These are phyloP conservation scores for Adansonia digitata DNA, from an alignment of 345 rosid species.

Conservation along the genomic window DNA sequence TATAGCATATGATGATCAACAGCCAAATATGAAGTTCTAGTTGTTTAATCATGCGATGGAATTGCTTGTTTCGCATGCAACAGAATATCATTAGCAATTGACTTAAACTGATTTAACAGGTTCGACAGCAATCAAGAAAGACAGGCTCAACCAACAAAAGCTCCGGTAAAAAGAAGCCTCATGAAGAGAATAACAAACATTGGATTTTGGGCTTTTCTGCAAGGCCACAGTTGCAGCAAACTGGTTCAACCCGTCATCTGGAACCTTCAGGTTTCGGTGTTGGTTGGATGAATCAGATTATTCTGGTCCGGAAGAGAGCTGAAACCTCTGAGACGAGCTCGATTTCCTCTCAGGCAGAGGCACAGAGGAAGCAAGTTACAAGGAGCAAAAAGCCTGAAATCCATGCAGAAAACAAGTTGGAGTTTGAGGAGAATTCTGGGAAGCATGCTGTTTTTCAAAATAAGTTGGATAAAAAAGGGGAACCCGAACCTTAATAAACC, in stretches of 20 bases:
- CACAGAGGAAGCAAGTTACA: no score
- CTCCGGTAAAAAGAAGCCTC: constrained; percentile 22
- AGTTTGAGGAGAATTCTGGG: background rate
- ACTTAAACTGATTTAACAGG: constrained; percentile 14
- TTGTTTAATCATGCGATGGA: background rate
- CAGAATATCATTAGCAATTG: background rate
- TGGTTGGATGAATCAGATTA: constrained; percentile 39
- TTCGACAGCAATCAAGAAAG: constrained; percentile 8
- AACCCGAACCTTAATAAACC: constrained; percentile 5
- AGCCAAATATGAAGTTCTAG: background rate
- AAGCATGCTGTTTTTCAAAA: no score
- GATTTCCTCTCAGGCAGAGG: constrained; percentile 13
- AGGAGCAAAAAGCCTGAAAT: background rate
- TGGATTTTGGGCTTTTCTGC: constrained; percentile 17
- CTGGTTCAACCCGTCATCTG: constrained; percentile 20
- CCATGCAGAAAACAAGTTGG: background rate
- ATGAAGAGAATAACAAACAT: constrained; percentile 10
- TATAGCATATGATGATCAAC: background rate
- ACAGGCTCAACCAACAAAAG: constrained; percentile 3
- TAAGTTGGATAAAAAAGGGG: no score
- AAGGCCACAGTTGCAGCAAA: constrained; percentile 20
- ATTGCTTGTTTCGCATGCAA: background rate
- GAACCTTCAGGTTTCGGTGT: constrained; percentile 22
- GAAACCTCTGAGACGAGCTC: constrained; percentile 10
- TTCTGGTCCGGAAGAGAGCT: constrained; percentile 32